Evolutionary conservation across 441 rosid genomes (phyloP).

Genomic region (Gossypium lobatum): DNA sequence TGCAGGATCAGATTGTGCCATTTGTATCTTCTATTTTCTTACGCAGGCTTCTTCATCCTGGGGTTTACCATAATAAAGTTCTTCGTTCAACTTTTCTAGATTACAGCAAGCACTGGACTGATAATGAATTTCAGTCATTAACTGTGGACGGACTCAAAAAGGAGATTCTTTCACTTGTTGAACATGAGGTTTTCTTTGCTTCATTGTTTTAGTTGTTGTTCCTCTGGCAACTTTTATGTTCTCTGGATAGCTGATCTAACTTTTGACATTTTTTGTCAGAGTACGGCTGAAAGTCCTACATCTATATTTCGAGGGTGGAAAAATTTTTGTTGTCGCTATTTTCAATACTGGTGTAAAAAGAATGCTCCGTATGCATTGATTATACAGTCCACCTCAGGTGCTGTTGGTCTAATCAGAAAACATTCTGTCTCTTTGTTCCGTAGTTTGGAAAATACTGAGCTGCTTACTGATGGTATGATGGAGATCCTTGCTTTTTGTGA

Average conservation of each 20-base stretch:
- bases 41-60: conserved; percentile 82
- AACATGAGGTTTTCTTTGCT: conserved; percentile 58
- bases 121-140: conserved; percentile 77
- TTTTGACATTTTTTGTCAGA: conserved; percentile 41
- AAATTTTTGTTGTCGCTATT: conserved; percentile 67
- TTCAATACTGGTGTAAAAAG: conserved; percentile 80
- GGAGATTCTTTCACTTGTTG: conserved; percentile 74
- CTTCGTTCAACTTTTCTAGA: conserved; percentile 71
- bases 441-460: conserved; percentile 60
- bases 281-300: conserved; percentile 44
- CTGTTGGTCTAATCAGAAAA: conserved; percentile 78
- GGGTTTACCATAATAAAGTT: conserved; percentile 54
- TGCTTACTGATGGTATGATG: conserved; percentile 61
- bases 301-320: conserved; percentile 72
- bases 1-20: conserved; percentile 75
- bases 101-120: conserved; percentile 76
- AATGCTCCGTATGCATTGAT: conserved; percentile 68
- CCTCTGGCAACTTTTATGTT: conserved; percentile 1
- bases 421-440: conserved; percentile 77
- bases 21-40: conserved; percentile 78
- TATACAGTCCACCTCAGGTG: conserved; percentile 52
- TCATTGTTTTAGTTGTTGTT: conserved; percentile 16
- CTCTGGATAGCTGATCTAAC: conserved; percentile 17
- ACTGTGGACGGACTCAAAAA: conserved; percentile 77
- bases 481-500: conserved; percentile 11